Percentiles rank a stretch among this genome's conserved stretches.
Conservation (phyloP, 208 protist genomes). For the Angomonas deanei region DNA sequence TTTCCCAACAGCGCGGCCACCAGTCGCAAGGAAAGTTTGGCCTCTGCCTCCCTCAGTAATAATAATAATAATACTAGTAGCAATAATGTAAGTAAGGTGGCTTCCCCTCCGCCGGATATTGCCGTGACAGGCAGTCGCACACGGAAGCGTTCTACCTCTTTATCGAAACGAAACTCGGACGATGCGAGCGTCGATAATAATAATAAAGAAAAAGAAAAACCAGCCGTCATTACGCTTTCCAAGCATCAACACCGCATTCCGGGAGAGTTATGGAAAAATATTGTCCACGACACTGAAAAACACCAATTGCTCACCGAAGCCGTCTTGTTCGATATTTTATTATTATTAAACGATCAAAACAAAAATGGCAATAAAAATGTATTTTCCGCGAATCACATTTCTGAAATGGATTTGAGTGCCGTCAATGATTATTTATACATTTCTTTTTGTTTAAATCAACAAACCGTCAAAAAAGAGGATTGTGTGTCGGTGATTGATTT, state of each 20-base stretch:
- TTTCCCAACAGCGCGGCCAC: background rate
- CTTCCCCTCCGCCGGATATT: too few relatives aligned
- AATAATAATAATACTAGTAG: background rate
- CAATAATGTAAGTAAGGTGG: background rate
- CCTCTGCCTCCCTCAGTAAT: background rate
- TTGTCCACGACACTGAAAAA: background rate
- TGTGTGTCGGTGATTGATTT: conserved; percentile 26
- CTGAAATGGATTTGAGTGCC: background rate
- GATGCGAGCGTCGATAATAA: too few relatives aligned
- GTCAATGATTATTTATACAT: conserved; percentile 24
- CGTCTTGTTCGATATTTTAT: background rate
- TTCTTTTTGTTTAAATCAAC: conserved; percentile 28
- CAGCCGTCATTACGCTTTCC: background rate
- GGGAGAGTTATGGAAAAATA: background rate
- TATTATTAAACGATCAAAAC: background rate
- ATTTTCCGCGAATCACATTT: background rate
- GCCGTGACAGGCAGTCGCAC: too few relatives aligned
- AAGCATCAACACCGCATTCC: background rate
- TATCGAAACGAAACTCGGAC: too few relatives aligned
- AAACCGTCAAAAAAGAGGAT: background rate
- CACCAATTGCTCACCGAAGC: background rate
- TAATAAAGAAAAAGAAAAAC: background rate
- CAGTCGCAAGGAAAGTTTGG: background rate
- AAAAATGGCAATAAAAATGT: background rate
- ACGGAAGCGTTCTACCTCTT: too few relatives aligned